Conservation (phyloP, 2,329 filamentous ascomycete species). For the Pseudohalonectria lignicola region DNA sequence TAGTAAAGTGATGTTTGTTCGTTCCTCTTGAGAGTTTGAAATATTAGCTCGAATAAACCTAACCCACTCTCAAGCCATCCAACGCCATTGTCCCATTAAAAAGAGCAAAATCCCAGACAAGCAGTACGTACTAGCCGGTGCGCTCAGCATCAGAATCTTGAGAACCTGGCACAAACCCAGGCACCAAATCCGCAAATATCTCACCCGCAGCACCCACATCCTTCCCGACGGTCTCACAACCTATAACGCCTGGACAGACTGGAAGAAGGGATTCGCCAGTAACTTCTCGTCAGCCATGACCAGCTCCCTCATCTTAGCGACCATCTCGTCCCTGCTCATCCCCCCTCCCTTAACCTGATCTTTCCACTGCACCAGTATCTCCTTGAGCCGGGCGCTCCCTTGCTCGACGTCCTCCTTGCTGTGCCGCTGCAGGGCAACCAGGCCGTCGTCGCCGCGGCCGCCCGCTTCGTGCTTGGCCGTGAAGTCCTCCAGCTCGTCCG, state of each 20-base stretch:
- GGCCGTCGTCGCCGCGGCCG: constrained; percentile 44
- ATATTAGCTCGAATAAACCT: too few species aligned
- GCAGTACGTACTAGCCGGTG: too few species aligned
- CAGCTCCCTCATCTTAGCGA: constrained; percentile 66
- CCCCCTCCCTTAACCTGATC: constrained; percentile 48
- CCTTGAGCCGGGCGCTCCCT: constrained; percentile 76
- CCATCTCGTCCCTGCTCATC: constrained; percentile 63
- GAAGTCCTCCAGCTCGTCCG: constrained; percentile 96
- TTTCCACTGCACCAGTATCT: constrained; percentile 79
- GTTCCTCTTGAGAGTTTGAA: too few species aligned
- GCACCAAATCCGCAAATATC: too few species aligned
- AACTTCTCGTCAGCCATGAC: constrained; percentile 61
- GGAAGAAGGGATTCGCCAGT: constrained; percentile 58
- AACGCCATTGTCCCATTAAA: too few species aligned
- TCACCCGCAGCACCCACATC: too few species aligned
- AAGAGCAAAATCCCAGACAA: too few species aligned
- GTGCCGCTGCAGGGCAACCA: constrained; percentile 43
- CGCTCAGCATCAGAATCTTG: too few species aligned
- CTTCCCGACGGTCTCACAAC: too few species aligned
- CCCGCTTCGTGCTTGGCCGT: constrained; percentile 68
- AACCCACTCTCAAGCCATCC: too few species aligned
- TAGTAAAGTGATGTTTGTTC: too few species aligned
- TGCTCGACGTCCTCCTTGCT: constrained; percentile 81
- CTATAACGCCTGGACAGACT: constrained; percentile 46
- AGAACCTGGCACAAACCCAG: too few species aligned